Evolutionary conservation across 2,329 filamentous ascomycete genomes (phyloP).

Genomic region (Sclerotinia sclerotiorum): DNA sequence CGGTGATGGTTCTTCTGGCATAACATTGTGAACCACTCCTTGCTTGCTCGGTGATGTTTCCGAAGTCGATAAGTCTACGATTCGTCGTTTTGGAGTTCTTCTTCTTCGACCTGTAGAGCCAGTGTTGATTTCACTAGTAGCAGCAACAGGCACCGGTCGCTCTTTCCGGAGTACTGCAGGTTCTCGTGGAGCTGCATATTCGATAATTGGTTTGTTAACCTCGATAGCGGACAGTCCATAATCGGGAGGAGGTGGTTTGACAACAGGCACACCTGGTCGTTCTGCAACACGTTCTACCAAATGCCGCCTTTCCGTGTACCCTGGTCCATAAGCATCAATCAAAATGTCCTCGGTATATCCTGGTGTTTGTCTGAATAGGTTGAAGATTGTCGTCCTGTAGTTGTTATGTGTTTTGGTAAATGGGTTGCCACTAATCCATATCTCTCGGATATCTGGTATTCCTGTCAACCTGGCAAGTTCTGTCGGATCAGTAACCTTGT

Average conservation of each 20-base stretch:
- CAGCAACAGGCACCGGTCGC: constrained; percentile 49
- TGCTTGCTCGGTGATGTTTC: constrained; percentile 38
- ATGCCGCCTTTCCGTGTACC: constrained; percentile 81
- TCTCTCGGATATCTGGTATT: constrained; percentile 86
- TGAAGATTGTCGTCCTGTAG: constrained; percentile 91
- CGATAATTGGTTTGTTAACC: constrained; percentile 65
- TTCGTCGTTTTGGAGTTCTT: constrained; percentile 60
- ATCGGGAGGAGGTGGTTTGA: constrained; percentile 67
- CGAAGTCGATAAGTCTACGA: constrained; percentile 60
- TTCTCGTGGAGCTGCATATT: constrained; percentile 53
- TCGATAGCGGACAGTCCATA: constrained; percentile 57
- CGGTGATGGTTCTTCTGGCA: constrained; percentile 31
- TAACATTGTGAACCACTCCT: constrained; percentile 29
- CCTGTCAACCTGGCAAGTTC: constrained; percentile 87
- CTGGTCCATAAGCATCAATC: constrained; percentile 81
- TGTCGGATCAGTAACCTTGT: constrained; percentile 83
- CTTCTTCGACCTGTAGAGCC: constrained; percentile 58
- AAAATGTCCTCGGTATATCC: constrained; percentile 88
- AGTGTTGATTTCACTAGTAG: constrained; percentile 58
- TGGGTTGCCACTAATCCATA: constrained; percentile 90
- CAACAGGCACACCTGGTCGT: constrained; percentile 71
- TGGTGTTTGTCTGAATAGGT: constrained; percentile 85
- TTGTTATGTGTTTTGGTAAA: constrained; percentile 84
- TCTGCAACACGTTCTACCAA: constrained; percentile 80
- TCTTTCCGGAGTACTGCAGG: constrained; percentile 59